Evolutionary conservation across 176 grass and related monocot species (phyloP).

Genomic region (Oryza australiensis): DNA sequence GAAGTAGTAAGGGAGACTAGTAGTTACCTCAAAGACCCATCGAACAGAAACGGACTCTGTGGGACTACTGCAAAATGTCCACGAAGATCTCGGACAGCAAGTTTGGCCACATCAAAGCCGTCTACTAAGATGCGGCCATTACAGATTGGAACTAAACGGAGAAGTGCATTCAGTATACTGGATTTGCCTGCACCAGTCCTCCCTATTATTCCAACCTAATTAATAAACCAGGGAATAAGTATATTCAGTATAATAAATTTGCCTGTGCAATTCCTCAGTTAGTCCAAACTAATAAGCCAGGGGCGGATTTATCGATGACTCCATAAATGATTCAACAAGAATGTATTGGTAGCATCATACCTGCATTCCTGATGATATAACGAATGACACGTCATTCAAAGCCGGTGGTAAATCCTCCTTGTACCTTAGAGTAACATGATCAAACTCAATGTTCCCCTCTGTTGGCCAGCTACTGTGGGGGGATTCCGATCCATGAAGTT

Average conservation of each 20-base stretch:
- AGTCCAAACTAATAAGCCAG: conserved; percentile 74
- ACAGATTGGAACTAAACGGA: conserved; percentile 70
- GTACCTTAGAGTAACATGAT: conserved; percentile 81
- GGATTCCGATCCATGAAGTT: conserved; percentile 59
- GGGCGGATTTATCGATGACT: neutral
- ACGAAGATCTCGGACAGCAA: conserved; percentile 72
- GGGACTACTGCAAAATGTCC: conserved; percentile 81
- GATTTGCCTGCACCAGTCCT: conserved; percentile 98
- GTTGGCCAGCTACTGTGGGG: conserved; percentile 59
- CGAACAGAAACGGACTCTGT: conserved; percentile 88
- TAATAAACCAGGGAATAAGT: conserved; percentile 36
- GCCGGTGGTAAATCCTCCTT: conserved; percentile 65
- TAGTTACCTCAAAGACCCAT: conserved; percentile 79
- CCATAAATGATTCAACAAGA: conserved; percentile 3
- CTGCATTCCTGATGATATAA: conserved; percentile 73
- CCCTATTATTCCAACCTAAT: conserved; percentile 92
- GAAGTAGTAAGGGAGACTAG: conserved; percentile 32
- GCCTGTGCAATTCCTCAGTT: conserved; percentile 77
- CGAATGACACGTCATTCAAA: conserved; percentile 72
- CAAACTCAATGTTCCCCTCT: conserved; percentile 78
- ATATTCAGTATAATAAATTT: conserved; percentile 92
- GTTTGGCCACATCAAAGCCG: conserved; percentile 57
- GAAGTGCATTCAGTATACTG: conserved; percentile 90
- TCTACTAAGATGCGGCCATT: conserved; percentile 82
- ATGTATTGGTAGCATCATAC: conserved; percentile 30